Evolutionary conservation across 2,329 filamentous ascomycete species (phyloP), one percentile per base, ranked within the genome.

Genomic region (Trichoderma koningii): DNA sequence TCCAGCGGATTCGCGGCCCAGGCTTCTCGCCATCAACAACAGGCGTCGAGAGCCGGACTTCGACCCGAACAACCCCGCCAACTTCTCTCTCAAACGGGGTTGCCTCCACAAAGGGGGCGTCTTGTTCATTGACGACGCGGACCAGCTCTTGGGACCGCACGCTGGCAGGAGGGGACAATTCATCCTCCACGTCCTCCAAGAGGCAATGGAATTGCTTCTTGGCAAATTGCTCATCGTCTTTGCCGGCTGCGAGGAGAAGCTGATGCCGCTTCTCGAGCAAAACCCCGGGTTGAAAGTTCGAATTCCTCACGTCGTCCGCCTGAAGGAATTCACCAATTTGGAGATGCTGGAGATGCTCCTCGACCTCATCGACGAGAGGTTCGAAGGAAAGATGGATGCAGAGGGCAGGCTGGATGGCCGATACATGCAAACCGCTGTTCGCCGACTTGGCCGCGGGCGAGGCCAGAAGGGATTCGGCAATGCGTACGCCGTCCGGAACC

Each of bases 251-350:
- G 55, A 55, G 41, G 51, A 63, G 34, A 48, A 63, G 19, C n/a
- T 63, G 4, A 41, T 47, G 47, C 34, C 60, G 0, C 55, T 63
- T 14, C 53, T 63, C 28, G 50, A 10, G 3, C 60, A 55, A 19
- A 63, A 63, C 17, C 60, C 60, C 19, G 60, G 50, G 15, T 19
- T 63, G n/a, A 45, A n/a, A n/a, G 47, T 41, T n/a, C 60, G 60
- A 19, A 63, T 63, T n/a, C 50, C 60, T 5, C 10, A 55, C 19
- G 17, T 9, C 3, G 26, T 63, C 5, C 26, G 19, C 0, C 55
- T 63, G 2, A 15, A 44, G 0, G 60, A 63, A 3, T 55, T 53
- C 14, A 19, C 3, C 23, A 50, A 47, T 3, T 9, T 23, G 26
- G 23, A 63, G 21, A 17, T 63, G 10, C 19, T 63, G 3, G 38